These are phyloP conservation scores for Fagopyrum esculentum DNA, from an alignment of 148 eudicot genomes.

Conservation along the genomic window DNA sequence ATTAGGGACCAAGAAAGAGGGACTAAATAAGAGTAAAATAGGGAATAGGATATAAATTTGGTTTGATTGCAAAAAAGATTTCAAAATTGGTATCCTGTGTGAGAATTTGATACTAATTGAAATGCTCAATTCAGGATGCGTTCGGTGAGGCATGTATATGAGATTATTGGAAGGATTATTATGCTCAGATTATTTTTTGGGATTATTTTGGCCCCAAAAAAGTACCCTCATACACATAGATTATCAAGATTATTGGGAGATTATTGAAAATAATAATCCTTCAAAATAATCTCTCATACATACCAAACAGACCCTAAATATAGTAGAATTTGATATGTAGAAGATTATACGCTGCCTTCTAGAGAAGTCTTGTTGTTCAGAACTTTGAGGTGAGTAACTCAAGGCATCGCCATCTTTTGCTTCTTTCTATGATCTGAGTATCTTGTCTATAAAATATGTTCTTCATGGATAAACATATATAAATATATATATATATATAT, in stretches of 20 bases:
- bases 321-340: not conserved
- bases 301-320: too few relatives aligned
- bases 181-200: too few relatives aligned
- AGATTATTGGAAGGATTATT: too few relatives aligned
- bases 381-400: not conserved
- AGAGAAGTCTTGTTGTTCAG: not conserved
- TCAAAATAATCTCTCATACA: too few relatives aligned
- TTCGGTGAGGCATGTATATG: too few relatives aligned
- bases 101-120: not conserved
- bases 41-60: not conserved
- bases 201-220: too few relatives aligned
- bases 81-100: not conserved
- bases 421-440: not conserved
- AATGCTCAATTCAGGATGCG: not conserved
- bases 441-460: not conserved
- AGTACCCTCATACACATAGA: too few relatives aligned
- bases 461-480: not conserved
- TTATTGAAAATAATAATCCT: too few relatives aligned
- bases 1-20: too few relatives aligned
- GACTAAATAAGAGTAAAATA: too few relatives aligned
- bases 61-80: not conserved
- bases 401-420: not conserved
- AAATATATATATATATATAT: too few relatives aligned
- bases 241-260: too few relatives aligned
- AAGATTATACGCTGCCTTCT: not conserved